Evolutionary conservation across 2,329 filamentous ascomycete genomes (phyloP).

Genomic region (Paraphoma chrysanthemicola): DNA sequence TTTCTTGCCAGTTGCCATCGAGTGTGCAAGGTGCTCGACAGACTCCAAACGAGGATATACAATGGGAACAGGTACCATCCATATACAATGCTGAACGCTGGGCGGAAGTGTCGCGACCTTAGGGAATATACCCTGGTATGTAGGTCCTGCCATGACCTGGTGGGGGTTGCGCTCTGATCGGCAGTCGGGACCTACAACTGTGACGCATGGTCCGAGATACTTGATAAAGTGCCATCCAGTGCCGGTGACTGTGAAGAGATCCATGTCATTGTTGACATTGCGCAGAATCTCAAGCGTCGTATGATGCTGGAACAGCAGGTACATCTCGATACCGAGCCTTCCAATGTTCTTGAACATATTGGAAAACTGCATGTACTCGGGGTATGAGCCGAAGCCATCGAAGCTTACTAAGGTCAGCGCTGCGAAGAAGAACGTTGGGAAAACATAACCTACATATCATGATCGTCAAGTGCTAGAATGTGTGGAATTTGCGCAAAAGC

Average conservation of each 20-base stretch:
- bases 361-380: slow-evolving; percentile 97
- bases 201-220: slow-evolving; percentile 88
- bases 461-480: slow-evolving; percentile 90
- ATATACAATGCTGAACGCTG: slow-evolving; percentile 94
- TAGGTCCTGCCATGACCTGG: slow-evolving; percentile 93
- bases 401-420: slow-evolving; percentile 65
- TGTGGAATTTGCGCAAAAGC: slow-evolving; percentile 98
- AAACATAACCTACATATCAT: slow-evolving; percentile 82
- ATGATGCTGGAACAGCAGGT: slow-evolving; percentile 96
- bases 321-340: slow-evolving; percentile 95
- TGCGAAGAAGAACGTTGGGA: too few relatives aligned
- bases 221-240: slow-evolving; percentile 99
- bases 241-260: slow-evolving; percentile 97
- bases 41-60: slow-evolving; percentile 91
- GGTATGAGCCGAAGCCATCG: slow-evolving; percentile 95
- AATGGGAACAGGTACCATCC: slow-evolving; percentile 91
- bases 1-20: slow-evolving; percentile 93
- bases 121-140: slow-evolving; percentile 96
- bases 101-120: slow-evolving; percentile 90
- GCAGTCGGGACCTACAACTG: slow-evolving; percentile 88
- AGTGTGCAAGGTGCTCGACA: slow-evolving; percentile 89
- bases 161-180: slow-evolving; percentile 88
- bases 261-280: slow-evolving; percentile 84
- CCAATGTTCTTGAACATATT: slow-evolving; percentile 99
- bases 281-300: slow-evolving; percentile 93